Percentiles rank a stretch among this genome's conserved stretches.
Evolutionary conservation across 1,139 yeast genomes (phyloP).

Genomic region (Kluyveromyces sp.): DNA sequence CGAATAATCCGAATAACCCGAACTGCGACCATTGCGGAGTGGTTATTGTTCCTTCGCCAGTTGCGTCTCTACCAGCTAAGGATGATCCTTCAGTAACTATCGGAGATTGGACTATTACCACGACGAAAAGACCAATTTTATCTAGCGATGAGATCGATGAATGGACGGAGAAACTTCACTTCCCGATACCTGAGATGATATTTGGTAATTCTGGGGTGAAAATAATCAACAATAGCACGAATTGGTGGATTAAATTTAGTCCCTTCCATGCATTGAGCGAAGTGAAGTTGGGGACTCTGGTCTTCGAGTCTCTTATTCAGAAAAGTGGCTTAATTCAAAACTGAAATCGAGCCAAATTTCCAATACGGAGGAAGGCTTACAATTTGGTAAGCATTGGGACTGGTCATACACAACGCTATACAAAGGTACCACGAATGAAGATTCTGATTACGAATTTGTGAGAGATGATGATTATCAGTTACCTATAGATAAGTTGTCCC

Average conservation of each 20-base stretch:
- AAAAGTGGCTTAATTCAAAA: constrained; percentile 75
- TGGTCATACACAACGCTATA: constrained; percentile 92
- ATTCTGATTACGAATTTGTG: constrained; percentile 9
- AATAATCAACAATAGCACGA: constrained; percentile 34
- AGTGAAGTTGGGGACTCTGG: constrained; percentile 45
- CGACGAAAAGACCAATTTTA: constrained; percentile 70
- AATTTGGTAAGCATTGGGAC: constrained; percentile 74
- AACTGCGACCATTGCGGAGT: constrained; percentile 57
- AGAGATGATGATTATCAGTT: constrained; percentile 34
- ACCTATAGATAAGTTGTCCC: constrained; percentile 61
- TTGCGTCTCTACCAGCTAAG: constrained; percentile 50
- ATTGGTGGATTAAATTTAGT: constrained; percentile 55
- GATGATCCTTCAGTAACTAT: constrained; percentile 62
- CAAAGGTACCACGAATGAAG: constrained; percentile 43
- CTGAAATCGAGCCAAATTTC: constrained; percentile 13
- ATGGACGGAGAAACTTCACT: constrained; percentile 47
- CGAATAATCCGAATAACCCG: constrained; percentile 34
- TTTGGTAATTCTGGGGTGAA: constrained; percentile 81
- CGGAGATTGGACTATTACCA: constrained; percentile 68
- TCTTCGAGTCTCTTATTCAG: constrained; percentile 74
- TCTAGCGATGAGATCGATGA: constrained; percentile 67
- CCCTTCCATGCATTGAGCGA: constrained; percentile 73
- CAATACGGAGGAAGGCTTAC: constrained; percentile 37
- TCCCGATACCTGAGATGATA: constrained; percentile 96
- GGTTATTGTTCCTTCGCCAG: constrained; percentile 68